Base-by-base conservation (phyloP, 495 filamentous ascomycete genomes). In the Talaromyces trachyspermus region DNA sequence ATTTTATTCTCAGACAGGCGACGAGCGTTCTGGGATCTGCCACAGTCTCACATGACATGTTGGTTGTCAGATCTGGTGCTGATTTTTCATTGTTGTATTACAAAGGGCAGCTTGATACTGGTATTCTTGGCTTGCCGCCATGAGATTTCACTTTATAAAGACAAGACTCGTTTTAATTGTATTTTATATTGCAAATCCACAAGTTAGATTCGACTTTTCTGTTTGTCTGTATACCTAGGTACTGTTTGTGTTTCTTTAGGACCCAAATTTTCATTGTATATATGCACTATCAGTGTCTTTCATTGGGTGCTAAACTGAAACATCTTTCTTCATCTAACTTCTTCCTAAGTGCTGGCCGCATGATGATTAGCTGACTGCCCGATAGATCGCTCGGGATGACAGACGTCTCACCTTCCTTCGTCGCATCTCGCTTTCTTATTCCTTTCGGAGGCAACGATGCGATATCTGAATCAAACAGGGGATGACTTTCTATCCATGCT, bases 151-250 rank as follows among this genome's bases (percentile, higher is more conserved):
- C 14, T 12, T 25, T 44, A 29, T 24, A 36, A 36, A 24, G 44
- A 46, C 44, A 29, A 17, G 33, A n/a, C n/a, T n/a, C 39, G 22
- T 46, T 46, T 11, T 46, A 46, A 46, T 37, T 46, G 44, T 46
- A 46, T 46, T 46, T 46, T 46, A 46, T 33, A 18, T 19, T 46
- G 30, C 27, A 19, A 46, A 36, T 43, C 19, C 19, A 37, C 19
- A 17, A 37, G 33, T 22, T 26, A 23, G 30, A 46, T 46, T 42
- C 30, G 14, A 25, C 26, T 37, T 36, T 43, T 14, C 9, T n/a
- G 14, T 37, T n/a, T 15, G 9, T 17, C 14, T 7, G 19, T 37
- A 17, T 37, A 15, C n/a, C 19, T 37, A 37, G 10, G 14, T 37
- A 8, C 7, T 37, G 27, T 32, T 32, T n/a, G n/a, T n/a, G n/a